phyloP scores from a whole-genome alignment of 2,329 filamentous ascomycete genomes.

The Hypoxylon sp. region DNA sequence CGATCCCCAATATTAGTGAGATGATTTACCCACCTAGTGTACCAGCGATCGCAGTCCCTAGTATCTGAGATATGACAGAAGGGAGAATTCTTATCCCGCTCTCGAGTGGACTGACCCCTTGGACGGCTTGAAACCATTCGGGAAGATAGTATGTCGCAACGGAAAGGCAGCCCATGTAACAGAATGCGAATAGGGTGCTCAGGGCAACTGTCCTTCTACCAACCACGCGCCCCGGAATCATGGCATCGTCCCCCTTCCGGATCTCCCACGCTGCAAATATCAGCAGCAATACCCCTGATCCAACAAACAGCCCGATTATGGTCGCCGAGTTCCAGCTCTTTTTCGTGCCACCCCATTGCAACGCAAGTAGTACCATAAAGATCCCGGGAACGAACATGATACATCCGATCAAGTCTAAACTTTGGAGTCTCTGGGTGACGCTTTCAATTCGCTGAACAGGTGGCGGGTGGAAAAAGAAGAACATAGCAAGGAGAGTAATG shows the following conservation, averaged over 20 bases:
- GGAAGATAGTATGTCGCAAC: conserved; percentile 16
- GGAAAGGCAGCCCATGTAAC: conserved; percentile 18
- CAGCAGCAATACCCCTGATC: conserved; percentile 58
- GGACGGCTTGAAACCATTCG: conserved; percentile 24
- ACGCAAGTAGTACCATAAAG: conserved; percentile 45
- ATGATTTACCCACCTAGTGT: conserved; percentile 1
- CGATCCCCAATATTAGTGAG: background rate
- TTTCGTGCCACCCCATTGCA: conserved; percentile 55
- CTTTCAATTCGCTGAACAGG: conserved; percentile 26
- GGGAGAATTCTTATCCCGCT: conserved; percentile 15
- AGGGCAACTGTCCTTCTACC: conserved; percentile 13
- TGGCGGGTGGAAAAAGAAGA: conserved; percentile 51
- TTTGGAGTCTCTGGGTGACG: background rate
- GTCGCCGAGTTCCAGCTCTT: conserved; percentile 35
- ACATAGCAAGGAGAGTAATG: conserved; percentile 37
- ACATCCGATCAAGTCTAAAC: background rate
- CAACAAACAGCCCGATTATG: conserved; percentile 58
- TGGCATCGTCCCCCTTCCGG: conserved; percentile 56
- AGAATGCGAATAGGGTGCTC: conserved; percentile 15
- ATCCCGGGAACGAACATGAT: background rate
- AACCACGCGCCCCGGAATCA: conserved; percentile 45
- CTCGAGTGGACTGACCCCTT: conserved; percentile 16
- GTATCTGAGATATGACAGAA: background rate
- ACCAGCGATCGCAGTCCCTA: background rate
- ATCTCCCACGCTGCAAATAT: conserved; percentile 60